Conservation (phyloP, 106 monocot species). For the Dioscorea zingiberensis region DNA sequence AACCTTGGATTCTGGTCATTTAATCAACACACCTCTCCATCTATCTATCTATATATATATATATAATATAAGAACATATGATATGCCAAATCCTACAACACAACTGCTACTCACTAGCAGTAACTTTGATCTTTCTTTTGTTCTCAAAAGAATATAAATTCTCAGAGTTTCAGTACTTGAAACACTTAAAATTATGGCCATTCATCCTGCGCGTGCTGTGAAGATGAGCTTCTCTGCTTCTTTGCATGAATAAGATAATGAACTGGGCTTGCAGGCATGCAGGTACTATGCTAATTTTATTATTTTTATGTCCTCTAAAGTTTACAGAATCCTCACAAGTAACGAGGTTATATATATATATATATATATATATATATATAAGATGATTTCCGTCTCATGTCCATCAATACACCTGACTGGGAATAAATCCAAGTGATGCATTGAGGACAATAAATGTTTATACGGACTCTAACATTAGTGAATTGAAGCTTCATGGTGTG, state of each 20-base stretch:
- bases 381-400: too few relatives aligned
- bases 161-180: not conserved
- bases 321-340: conserved; percentile 5
- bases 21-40: too few relatives aligned
- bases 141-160: conserved; percentile 2
- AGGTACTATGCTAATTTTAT: not conserved
- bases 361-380: not conserved
- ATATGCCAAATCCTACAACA: too few relatives aligned
- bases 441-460: too few relatives aligned
- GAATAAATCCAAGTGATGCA: too few relatives aligned
- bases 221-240: not conserved
- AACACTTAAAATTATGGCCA: not conserved
- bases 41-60: not conserved
- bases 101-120: not conserved
- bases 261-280: not conserved
- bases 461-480: too few relatives aligned
- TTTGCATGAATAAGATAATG: not conserved
- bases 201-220: conserved; percentile 7
- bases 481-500: too few relatives aligned
- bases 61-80: too few relatives aligned
- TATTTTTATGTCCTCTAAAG: not conserved
- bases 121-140: not conserved
- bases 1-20: too few relatives aligned
- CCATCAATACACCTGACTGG: too few relatives aligned
- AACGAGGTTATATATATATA: not conserved